phyloP scores from a whole-genome alignment of 164 flowering plant genomes.

The Magnolia kwangsiensis region DNA sequence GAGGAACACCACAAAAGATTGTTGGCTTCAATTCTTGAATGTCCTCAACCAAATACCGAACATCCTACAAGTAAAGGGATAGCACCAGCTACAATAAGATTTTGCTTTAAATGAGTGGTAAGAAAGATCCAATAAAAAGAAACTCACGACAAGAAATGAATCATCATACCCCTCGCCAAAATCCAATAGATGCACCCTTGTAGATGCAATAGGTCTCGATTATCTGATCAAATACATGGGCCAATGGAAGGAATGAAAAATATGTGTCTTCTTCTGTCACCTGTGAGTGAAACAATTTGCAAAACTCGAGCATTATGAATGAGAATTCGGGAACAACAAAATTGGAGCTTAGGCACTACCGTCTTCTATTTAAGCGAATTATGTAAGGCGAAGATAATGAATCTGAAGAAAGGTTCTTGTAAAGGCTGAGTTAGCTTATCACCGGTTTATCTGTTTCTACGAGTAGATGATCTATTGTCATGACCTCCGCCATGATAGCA shows the following conservation, averaged over 20 bases:
- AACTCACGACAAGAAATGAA: slow-evolving; percentile 5
- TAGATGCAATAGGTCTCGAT: slow-evolving; percentile 72
- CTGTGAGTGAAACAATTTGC: slow-evolving; percentile 30
- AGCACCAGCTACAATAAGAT: neutral
- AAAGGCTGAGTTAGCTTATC: slow-evolving; percentile 12
- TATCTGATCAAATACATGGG: slow-evolving; percentile 87
- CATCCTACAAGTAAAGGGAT: slow-evolving; percentile 47
- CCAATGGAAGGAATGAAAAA: slow-evolving; percentile 93
- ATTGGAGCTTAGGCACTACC: neutral
- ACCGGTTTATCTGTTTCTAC: slow-evolving; percentile 72
- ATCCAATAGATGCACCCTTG: slow-evolving; percentile 82
- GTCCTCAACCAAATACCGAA: slow-evolving; percentile 74
- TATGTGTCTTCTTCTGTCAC: slow-evolving; percentile 60
- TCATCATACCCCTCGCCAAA: slow-evolving; percentile 79
- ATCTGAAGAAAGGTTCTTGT: neutral
- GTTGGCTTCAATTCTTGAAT: slow-evolving; percentile 78
- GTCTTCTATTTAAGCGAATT: neutral
- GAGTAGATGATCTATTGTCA: slow-evolving; percentile 55
- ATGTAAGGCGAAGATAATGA: neutral
- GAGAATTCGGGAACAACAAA: neutral
- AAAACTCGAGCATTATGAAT: neutral
- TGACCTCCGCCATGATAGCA: slow-evolving; percentile 60
- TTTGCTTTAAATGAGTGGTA: neutral
- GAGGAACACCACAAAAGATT: slow-evolving; percentile 86
- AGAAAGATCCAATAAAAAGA: slow-evolving; percentile 1